Evolutionary conservation across 257 asterid genomes (phyloP).

Genomic region (Solanum piurae): DNA sequence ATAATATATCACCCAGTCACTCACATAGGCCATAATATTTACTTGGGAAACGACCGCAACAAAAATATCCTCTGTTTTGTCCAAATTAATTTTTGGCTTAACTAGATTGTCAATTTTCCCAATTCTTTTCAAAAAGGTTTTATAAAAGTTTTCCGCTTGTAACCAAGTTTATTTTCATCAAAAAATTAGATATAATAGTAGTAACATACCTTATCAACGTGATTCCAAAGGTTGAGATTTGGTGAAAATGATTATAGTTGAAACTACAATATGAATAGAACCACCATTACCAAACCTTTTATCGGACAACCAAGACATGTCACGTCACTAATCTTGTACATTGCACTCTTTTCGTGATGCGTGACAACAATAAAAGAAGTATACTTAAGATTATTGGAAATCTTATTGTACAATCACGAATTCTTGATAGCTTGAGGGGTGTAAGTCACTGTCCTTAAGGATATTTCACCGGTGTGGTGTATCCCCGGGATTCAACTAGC

Average conservation of each 20-base stretch:
- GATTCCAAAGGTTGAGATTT: background rate
- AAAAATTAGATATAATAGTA: too few relatives aligned
- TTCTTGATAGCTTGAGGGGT: too few relatives aligned
- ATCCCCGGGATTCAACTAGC: too few relatives aligned
- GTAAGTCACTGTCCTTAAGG: too few relatives aligned
- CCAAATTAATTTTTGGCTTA: background rate
- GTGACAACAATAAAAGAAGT: too few relatives aligned
- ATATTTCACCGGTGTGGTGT: too few relatives aligned
- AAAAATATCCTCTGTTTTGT: background rate
- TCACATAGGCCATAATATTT: background rate
- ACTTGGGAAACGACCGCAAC: background rate
- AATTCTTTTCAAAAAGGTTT: background rate
- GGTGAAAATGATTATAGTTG: background rate
- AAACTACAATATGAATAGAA: too few relatives aligned
- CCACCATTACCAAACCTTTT: background rate
- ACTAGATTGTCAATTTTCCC: background rate
- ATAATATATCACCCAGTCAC: background rate
- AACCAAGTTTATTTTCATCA: background rate
- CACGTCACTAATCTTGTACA: too few relatives aligned
- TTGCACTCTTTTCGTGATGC: accelerated
- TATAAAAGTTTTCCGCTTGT: background rate
- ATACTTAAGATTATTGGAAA: too few relatives aligned
- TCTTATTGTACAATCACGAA: too few relatives aligned
- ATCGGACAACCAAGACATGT: background rate
- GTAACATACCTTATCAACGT: background rate